Percentiles rank a stretch among this genome's conserved stretches.
phyloP scores from a whole-genome alignment of 2,329 filamentous ascomycete species.

The Diaporthe sp. region DNA sequence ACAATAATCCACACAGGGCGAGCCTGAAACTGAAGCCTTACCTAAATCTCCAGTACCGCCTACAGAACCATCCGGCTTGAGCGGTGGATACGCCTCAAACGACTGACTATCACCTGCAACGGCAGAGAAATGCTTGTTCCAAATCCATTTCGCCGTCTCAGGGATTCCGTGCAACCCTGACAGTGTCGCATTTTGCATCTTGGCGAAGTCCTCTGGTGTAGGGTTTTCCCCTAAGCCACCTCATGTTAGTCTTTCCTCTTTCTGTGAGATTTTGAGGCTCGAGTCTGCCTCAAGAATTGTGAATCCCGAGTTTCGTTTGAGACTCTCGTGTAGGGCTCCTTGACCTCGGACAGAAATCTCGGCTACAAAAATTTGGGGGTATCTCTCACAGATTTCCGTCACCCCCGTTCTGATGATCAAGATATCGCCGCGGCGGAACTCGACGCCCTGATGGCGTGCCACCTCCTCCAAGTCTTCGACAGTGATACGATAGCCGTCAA shows the following conservation, averaged over 20 bases:
- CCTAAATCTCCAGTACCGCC: conserved; percentile 52
- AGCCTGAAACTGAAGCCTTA: conserved; percentile 45
- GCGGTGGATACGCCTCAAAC: conserved; percentile 74
- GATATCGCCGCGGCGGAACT: conserved; percentile 53
- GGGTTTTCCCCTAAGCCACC: conserved; percentile 52
- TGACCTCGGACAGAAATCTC: background rate
- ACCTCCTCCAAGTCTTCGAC: conserved; percentile 50
- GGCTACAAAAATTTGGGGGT: conserved; percentile 38
- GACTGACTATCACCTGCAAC: conserved; percentile 73
- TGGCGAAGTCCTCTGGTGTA: conserved; percentile 50
- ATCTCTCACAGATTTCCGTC: conserved; percentile 42
- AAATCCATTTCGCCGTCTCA: conserved; percentile 73
- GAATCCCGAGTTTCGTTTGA: background rate
- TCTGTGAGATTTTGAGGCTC: too few species aligned
- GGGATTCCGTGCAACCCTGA: conserved; percentile 60
- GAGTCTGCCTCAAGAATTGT: background rate
- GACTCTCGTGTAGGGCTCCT: too few species aligned
- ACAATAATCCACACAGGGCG: background rate
- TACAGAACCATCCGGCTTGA: conserved; percentile 55
- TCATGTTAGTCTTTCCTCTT: background rate
- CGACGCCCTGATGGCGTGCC: conserved; percentile 48
- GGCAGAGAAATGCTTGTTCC: conserved; percentile 76
- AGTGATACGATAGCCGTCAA: conserved; percentile 35
- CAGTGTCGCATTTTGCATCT: conserved; percentile 47
- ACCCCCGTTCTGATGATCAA: conserved; percentile 55